phyloP scores from a whole-genome alignment of 345 rosid genomes.

The Eucalyptus globulus region DNA sequence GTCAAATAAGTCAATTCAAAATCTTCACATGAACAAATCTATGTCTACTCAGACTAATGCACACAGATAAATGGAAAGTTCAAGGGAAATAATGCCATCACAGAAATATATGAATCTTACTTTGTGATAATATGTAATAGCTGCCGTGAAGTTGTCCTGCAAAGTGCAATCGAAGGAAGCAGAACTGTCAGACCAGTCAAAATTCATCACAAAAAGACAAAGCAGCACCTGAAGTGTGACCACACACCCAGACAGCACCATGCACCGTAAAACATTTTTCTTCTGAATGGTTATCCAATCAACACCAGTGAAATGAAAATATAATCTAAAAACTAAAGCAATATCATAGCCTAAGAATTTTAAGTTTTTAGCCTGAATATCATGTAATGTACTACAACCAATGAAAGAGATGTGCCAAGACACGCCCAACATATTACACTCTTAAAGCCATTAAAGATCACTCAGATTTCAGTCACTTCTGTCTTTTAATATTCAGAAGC shows the following conservation, averaged over 20 bases:
- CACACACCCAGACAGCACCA: not conserved
- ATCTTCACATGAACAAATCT: not conserved
- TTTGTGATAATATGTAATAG: constrained; percentile 82
- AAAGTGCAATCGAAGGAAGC: not conserved
- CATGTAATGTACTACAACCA: not conserved
- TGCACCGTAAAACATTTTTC: not conserved
- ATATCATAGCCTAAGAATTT: not conserved
- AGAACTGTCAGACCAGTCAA: not conserved
- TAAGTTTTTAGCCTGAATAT: not conserved
- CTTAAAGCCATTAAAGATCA: not conserved
- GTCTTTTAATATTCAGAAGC: not conserved
- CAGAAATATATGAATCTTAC: constrained; percentile 11
- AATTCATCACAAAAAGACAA: not conserved
- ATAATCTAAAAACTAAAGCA: not conserved
- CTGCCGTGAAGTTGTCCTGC: constrained; percentile 78
- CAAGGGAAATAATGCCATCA: not conserved
- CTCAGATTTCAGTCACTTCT: not conserved
- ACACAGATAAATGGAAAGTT: not conserved
- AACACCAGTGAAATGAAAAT: not conserved
- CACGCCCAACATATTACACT: not conserved
- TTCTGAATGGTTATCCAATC: not conserved
- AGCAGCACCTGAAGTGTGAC: not conserved
- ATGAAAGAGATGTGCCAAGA: not conserved
- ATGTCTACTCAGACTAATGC: not conserved
- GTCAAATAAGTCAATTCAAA: not conserved